Percentiles rank a stretch among this genome's conserved stretches.
phyloP scores from a whole-genome alignment of 768 basidiomycete genomes.

The Mycena kentingensis region DNA sequence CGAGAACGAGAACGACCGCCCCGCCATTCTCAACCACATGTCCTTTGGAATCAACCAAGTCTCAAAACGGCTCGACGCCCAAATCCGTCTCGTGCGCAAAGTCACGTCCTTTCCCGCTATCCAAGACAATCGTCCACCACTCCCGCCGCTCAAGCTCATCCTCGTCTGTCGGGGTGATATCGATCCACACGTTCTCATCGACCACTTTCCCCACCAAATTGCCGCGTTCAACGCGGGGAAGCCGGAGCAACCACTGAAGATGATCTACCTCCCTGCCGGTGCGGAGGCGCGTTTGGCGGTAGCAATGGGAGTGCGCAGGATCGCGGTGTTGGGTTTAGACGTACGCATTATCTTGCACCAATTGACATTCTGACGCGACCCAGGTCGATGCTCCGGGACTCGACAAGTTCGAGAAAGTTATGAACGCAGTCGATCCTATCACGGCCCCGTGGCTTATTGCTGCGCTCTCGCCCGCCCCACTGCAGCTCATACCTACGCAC shows the following conservation, averaged over 20 bases:
- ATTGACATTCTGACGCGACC: too few species aligned
- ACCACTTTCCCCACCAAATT: constrained; percentile 75
- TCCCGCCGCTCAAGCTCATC: constrained; percentile 43
- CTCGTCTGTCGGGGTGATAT: constrained; percentile 77
- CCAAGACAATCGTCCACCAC: constrained; percentile 15
- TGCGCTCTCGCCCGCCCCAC: constrained; percentile 22
- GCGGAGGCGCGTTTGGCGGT: constrained; percentile 64
- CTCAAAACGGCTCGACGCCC: constrained; percentile 68
- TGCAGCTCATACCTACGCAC: constrained; percentile 71
- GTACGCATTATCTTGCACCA: constrained; percentile 48
- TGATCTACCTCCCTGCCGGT: constrained; percentile 67
- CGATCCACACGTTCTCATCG: constrained; percentile 69
- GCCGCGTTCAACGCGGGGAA: constrained; percentile 69
- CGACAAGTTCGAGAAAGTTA: constrained; percentile 35
- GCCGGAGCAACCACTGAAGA: constrained; percentile 42
- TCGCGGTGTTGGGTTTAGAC: constrained; percentile 65
- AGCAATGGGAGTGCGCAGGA: constrained; percentile 65
- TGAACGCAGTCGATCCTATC: constrained; percentile 55
- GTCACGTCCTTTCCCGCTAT: constrained; percentile 26
- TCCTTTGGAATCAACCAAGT: constrained; percentile 79
- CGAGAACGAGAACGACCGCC: constrained; percentile 26
- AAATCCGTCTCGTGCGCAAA: constrained; percentile 40
- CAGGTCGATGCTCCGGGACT: constrained; percentile 47
- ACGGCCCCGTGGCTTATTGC: constrained; percentile 66
- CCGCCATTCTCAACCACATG: constrained; percentile 49